phyloP scores from a whole-genome alignment of 2,329 filamentous ascomycete genomes.

The Fusarium siculi region DNA sequence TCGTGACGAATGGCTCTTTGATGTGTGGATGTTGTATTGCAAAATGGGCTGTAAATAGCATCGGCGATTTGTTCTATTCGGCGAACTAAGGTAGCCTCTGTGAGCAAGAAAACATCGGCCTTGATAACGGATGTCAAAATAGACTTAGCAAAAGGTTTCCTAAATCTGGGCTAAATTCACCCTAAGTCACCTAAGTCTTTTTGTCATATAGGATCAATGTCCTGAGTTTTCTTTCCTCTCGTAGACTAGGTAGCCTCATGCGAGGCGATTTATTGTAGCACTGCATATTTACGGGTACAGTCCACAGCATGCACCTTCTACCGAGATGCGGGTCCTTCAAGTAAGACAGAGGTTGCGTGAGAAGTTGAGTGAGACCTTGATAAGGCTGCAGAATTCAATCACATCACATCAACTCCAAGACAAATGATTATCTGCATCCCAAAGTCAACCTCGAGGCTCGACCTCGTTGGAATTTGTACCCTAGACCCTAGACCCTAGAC shows the following conservation, averaged over 20 bases:
- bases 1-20: background rate
- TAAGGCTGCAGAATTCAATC: slow-evolving; percentile 18
- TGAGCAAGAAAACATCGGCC: too few species aligned
- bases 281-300: background rate
- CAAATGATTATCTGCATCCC: background rate
- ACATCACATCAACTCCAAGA: slow-evolving; percentile 2
- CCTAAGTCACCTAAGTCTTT: too few species aligned
- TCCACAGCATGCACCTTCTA: background rate
- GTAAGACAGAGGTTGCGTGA: slow-evolving; percentile 3
- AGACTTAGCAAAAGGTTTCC: too few species aligned
- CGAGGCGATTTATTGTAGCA: background rate
- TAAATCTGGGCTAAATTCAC: too few species aligned
- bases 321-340: background rate
- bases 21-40: background rate
- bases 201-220: too few species aligned
- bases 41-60: background rate
- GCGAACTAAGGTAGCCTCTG: background rate
- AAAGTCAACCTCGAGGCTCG: background rate
- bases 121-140: too few species aligned
- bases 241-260: background rate
- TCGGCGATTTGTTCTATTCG: background rate
- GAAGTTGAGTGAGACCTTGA: background rate
- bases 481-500: slow-evolving; percentile 23
- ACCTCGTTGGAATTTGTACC: background rate
- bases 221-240: too few species aligned